Percentiles rank a stretch among this genome's conserved stretches.
Conservation (phyloP, 805 yeast species). For the Lipomyces mesembrius region DNA sequence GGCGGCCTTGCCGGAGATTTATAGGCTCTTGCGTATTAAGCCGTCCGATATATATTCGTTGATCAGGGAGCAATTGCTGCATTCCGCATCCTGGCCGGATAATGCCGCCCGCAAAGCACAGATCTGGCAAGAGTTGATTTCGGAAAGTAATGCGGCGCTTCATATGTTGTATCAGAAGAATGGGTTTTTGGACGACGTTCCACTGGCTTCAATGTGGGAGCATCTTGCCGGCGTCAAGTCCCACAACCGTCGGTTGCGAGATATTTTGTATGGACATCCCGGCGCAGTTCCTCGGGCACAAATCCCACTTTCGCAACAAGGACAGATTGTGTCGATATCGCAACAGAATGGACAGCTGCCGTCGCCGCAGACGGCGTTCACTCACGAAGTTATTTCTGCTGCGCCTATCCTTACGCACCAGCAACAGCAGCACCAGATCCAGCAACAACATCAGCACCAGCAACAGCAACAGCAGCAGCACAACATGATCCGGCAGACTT, state of each 20-base stretch:
- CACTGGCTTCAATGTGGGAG: slow-evolving; percentile 30
- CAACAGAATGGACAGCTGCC: not conserved
- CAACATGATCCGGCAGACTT: slow-evolving; percentile 4
- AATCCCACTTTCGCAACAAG: not conserved
- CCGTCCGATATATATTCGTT: slow-evolving; percentile 22
- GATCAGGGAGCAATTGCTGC: slow-evolving; percentile 22
- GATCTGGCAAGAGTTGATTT: slow-evolving; percentile 28
- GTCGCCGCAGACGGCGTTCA: not conserved
- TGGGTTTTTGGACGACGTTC: slow-evolving; percentile 24
- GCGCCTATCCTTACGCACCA: slow-evolving; percentile 3
- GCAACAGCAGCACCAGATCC: not conserved
- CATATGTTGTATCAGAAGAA: slow-evolving; percentile 24
- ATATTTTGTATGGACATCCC: slow-evolving; percentile 10
- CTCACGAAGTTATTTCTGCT: not conserved
- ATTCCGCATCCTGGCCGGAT: slow-evolving; percentile 26
- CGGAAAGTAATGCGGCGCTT: slow-evolving; percentile 22
- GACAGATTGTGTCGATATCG: not conserved
- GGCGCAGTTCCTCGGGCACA: not conserved
- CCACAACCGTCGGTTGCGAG: slow-evolving; percentile 24
- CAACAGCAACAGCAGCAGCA: not conserved
- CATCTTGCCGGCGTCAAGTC: slow-evolving; percentile 28
- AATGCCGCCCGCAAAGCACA: slow-evolving; percentile 18
- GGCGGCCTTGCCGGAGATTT: slow-evolving; percentile 23
- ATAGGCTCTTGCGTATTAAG: slow-evolving; percentile 12
- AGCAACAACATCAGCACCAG: not conserved